Percentiles rank a stretch among this genome's conserved stretches.
phyloP scores from a whole-genome alignment of 495 filamentous ascomycete species.

The Penicillium cosmopolitanum region DNA sequence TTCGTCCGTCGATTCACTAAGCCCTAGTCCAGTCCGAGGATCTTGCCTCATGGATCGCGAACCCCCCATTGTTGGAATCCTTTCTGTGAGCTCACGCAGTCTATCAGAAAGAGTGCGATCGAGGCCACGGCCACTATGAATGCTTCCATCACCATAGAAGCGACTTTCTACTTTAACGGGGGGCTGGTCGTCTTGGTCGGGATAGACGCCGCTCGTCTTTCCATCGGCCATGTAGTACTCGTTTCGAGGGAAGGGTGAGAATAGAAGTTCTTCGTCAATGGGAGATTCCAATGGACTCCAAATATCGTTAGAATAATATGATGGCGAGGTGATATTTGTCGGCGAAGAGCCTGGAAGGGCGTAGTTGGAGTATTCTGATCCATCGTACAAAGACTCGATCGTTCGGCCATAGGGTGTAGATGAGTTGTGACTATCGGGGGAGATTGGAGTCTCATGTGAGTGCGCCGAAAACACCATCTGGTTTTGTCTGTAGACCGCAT shows the following conservation, averaged over 20 bases:
- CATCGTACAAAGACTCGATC: conserved; percentile 1
- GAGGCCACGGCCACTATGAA: conserved; percentile 27
- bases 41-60: not conserved
- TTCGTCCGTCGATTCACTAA: conserved; percentile 6
- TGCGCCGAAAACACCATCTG: not conserved
- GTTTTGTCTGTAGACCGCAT: not conserved
- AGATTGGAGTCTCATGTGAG: not conserved
- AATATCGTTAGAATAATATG: conserved; percentile 20
- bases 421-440: not conserved
- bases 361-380: conserved; percentile 11
- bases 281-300: conserved; percentile 35
- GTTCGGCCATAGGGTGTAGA: not conserved
- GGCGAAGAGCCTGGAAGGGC: conserved; percentile 7
- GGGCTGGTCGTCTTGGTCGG: conserved; percentile 30
- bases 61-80: conserved; percentile 17
- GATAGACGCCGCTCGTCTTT: conserved; percentile 31
- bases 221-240: conserved; percentile 42
- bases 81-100: conserved; percentile 26
- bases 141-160: conserved; percentile 21
- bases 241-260: conserved; percentile 25
- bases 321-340: conserved; percentile 22
- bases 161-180: conserved; percentile 23
- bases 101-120: conserved; percentile 24
- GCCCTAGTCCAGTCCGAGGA: not conserved
- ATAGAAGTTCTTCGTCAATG: conserved; percentile 31